Evolutionary conservation across 441 rosid species (phyloP), one percentile per base, ranked within the genome.

Genomic region (Euphorbia corollata): DNA sequence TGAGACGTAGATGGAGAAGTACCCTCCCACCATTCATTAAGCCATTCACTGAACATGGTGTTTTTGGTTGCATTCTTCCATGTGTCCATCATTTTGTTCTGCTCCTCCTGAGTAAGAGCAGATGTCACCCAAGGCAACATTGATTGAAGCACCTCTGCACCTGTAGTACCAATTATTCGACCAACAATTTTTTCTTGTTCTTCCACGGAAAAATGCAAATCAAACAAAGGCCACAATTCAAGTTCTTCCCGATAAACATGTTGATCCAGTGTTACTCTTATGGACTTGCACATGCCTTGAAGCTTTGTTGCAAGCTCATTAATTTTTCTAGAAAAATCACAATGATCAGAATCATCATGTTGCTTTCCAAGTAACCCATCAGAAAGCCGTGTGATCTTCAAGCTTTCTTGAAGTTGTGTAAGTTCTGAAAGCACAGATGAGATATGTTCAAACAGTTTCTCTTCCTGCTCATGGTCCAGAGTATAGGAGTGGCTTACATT

Each of bases 71-170:
- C 95, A 77, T 88, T 82, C 78, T 88, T 88, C 91, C 91, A 86
- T 0, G 95, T 86, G 69, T 85, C 91, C 95, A 88, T 85, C 91
- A 88, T 86, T 72, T 72, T 82, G 71, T 83, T 88, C 74, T 88
- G 95, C 78, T 88, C 95, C 68, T 79, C 88, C 71, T 70, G 87
- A 18, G 87, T 85, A 45, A 88, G 88, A 68, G 86, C 95, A 74
- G 89, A 81, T 54, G 95, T 88, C 56, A 86, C 95, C 95, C 95
- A 88, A 9, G 95, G 95, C 75, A 88, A 70, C 95, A 88, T 88
- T 30, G 91, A 85, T 62, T 88, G 95, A 45, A 88, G 88, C 71
- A 88, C 90, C 77, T 88, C 95, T 38, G 95, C 95, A 27, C 95
- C 95, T 18, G 91, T 88, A 41, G 88, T 82, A 65, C 95, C 95